Evolutionary conservation across 1,284 basidiomycete species (phyloP), one percentile per base, ranked within the genome.

Genomic region (Cryptococcus hybrid): DNA sequence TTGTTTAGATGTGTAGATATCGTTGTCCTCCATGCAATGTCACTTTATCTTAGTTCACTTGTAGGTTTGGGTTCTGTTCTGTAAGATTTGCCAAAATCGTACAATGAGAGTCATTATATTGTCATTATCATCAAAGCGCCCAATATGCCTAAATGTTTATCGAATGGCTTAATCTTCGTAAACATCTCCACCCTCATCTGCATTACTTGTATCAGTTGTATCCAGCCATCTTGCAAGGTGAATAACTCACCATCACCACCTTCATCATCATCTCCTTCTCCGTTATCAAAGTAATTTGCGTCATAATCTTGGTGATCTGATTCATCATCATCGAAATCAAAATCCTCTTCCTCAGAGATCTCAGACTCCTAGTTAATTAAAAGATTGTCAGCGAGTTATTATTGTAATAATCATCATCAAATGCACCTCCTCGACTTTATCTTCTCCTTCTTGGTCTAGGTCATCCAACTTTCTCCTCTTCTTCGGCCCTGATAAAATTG

Each of bases 301-400:
- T 77, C 77, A 48, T 78, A 78, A 61, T 78, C 77, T 57, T 73
- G 72, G 62, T 78, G 75, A 65, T 78, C 76, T 35, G 68, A 68
- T 34, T 70, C 71, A 47, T 74, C 77, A 18, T 76, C 75, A 38
- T 76, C 75, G 50, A 73, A 76, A 56, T 77, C 75, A 57, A 73
- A 71, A 60, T 77, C 70, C 50, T 66, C 67, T 44, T 73, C 70
- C 4, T 55, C 59, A 1, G 70, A 67, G 62, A 63, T 24, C 8
- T 59, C 59, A 9, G 67, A 69, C 52, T 68, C 62, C 54, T 58
- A 30, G 11, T 11, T 13, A 39, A 30, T 30, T 4, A 30, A 8
- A 7, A 2, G 37, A 30, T n/a, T 38, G 36, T 36, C 24, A 45
- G 15, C 13, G 38, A 42, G n/a, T 24, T 35, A 48, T 34, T 36